Base-by-base conservation (phyloP, 2,329 filamentous ascomycete species). In the Diplocarpon mali region DNA sequence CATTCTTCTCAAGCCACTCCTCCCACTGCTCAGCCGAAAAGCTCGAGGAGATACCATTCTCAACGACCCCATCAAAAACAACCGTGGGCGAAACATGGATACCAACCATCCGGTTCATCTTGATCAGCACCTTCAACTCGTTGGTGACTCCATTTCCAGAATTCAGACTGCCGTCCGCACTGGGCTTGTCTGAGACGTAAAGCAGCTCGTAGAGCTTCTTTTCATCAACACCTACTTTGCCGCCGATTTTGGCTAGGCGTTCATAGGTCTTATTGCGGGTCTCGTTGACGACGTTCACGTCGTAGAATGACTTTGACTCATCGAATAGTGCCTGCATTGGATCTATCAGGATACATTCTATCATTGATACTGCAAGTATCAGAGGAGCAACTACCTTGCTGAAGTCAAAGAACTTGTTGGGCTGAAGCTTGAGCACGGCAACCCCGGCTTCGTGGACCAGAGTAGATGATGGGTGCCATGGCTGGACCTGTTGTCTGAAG, bases 21-120 rank as follows among this genome's bases (percentile, higher is more conserved):
- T 81, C 72, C 89, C 89, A 96, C 66, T 95, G 83, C 47, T 84
- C 78, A 55, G 71, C 71, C 0, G 75, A 81, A 76, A 88, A 95
- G 17, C 80, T 75, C 46, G 83, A 90, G 51, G 80, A 83, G 53
- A 95, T 84, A 40, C 83, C 78, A 52, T 76, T 78, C 59, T 85
- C 84, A 40, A 93, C 80, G 17, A 93, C 76, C 0, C 89, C 88
- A 64, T 96, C 80, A 63, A 93, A 89, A 40, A 94, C 71, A 15
- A 90, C 87, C 0, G 89, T 95, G 1, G 90, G 90, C 35, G 86
- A 90, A 34, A 95, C 86, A 68, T 96, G 90, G 35, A 95, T 78
- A 11, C 89, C 84, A 8, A 85, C 75, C 54, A 92, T 66, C 35
- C 90, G 71, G 57, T 85, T 75, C 63, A 81, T 81, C 73, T 89